Base-by-base conservation (phyloP, 1,284 basidiomycete species). In the Phellopilus nigrolimitatus region DNA sequence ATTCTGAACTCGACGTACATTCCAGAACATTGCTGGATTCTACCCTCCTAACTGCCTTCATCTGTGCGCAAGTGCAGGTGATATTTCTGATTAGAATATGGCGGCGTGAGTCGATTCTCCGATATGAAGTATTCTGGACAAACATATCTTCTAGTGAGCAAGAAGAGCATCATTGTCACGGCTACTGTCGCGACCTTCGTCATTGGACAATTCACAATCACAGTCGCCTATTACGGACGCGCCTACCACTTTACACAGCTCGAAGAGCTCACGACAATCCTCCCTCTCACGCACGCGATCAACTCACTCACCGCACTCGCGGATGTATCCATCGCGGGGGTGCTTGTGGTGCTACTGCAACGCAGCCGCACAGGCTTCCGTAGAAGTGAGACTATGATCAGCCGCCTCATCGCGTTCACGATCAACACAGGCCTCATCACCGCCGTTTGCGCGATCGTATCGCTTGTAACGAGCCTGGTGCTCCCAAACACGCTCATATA, bases 161-260 rank as follows among this genome's bases (percentile, higher is more conserved):
- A 50, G 28, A 31, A 34, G 12, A 50, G 43, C 24, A 17, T 31
- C 7, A 31, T 36, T 22, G 24, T 46, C 15, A 51, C 49, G 15
- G 49, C 21, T 17, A n/a, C 38, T 10, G 28, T 45, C 4, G 17
- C 21, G 15, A 24, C 15, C 2, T 33, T 51, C 9, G 44, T 33
- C 24, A 13, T 39, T 24, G 41, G 7, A 13, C 42, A 51, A 28
- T 42, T 45, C 33, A 22, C 22, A 13, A 28, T 28, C n/a, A 39
- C 43, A 17, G 27, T 46, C 13, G 19, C 39, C 5, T 38, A 51
- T 28, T 45, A 45, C 19, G 31, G 13, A 19, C 25, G 37, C 6
- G 42, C n/a, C 31, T 63, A 61, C 91, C 66, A 88, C 34, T 34
- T 33, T n/a, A 45, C 24, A 9, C 3, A 40, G n/a, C 41, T 55